These are phyloP conservation scores for Onygena corvina DNA, from an alignment of 2,329 filamentous ascomycete genomes.

Conservation along the genomic window DNA sequence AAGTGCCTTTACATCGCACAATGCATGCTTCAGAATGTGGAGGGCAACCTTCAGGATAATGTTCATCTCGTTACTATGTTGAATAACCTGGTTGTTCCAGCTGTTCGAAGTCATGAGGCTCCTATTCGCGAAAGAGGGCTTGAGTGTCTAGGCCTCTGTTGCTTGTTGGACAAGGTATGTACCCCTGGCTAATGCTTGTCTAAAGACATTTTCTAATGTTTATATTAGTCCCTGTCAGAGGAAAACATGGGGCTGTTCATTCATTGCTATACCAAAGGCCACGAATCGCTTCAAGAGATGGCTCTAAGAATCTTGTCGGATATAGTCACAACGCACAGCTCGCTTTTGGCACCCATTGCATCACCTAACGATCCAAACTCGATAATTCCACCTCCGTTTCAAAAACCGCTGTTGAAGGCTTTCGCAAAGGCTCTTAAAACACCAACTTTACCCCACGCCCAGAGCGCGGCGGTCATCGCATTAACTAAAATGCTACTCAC, in stretches of 20 bases:
- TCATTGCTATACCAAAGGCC: slow-evolving; percentile 89
- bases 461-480: slow-evolving; percentile 67
- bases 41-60: slow-evolving; percentile 77
- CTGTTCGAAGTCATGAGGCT: slow-evolving; percentile 83
- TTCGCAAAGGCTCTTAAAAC: slow-evolving; percentile 71
- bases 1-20: slow-evolving; percentile 96
- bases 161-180: slow-evolving; percentile 67
- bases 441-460: slow-evolving; percentile 57
- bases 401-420: slow-evolving; percentile 65
- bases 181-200: too few relatives aligned
- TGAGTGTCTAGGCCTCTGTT: slow-evolving; percentile 79
- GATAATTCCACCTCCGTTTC: slow-evolving; percentile 35
- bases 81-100: slow-evolving; percentile 91
- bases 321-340: slow-evolving; percentile 78
- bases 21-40: slow-evolving; percentile 91
- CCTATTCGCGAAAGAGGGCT: slow-evolving; percentile 85
- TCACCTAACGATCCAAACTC: slow-evolving; percentile 36
- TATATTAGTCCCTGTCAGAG: slow-evolving; percentile 59
- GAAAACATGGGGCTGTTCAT: slow-evolving; percentile 89
- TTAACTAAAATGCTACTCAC: slow-evolving; percentile 78
- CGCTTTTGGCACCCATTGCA: slow-evolving; percentile 52
- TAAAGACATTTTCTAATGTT: background rate
- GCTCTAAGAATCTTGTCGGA: slow-evolving; percentile 86
- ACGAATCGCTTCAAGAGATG: slow-evolving; percentile 77
- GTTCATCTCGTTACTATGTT: slow-evolving; percentile 92